Evolutionary conservation across 1,284 basidiomycete species (phyloP).

Genomic region (Leccinum subspadiceum): DNA sequence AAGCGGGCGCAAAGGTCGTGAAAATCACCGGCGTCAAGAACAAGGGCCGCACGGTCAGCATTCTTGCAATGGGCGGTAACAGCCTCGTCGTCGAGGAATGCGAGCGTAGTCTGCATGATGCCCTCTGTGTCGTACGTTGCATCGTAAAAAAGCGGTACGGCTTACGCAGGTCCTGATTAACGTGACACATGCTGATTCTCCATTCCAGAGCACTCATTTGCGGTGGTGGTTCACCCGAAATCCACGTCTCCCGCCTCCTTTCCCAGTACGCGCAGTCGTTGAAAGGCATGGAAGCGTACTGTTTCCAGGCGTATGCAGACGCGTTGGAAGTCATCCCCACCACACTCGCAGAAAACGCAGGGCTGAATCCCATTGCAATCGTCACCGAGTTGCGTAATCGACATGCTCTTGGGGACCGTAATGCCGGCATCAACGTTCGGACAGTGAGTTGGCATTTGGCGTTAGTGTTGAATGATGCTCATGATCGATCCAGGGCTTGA

Average conservation of each 20-base stretch:
- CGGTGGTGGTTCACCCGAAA: constrained; percentile 97
- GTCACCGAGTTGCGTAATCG: constrained; percentile 97
- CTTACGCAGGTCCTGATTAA: neutral
- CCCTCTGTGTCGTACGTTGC: constrained; percentile 96
- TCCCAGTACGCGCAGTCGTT: constrained; percentile 92
- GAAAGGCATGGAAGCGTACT: constrained; percentile 98
- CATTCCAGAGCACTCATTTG: constrained; percentile 83
- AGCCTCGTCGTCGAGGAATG: constrained; percentile 95
- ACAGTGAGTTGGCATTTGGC: constrained; percentile 57
- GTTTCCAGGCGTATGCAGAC: constrained; percentile 98
- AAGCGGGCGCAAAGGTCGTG: constrained; percentile 89
- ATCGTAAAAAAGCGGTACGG: constrained; percentile 91
- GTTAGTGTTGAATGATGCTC: constrained; percentile 1
- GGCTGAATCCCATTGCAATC: constrained; percentile 96
- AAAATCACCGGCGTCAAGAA: constrained; percentile 96
- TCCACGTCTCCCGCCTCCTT: constrained; percentile 93
- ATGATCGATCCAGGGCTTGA: constrained; percentile 66
- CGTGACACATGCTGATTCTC: constrained; percentile 7
- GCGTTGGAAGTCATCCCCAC: constrained; percentile 98
- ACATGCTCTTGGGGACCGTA: constrained; percentile 92
- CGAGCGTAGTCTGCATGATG: constrained; percentile 97
- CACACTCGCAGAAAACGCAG: constrained; percentile 97
- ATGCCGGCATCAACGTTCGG: constrained; percentile 97
- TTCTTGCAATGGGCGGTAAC: constrained; percentile 95
- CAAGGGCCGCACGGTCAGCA: constrained; percentile 91